A percentile compares a stretch with the other conserved stretches of the same genome.
These are phyloP conservation scores for Furcasterigmium sp. DNA, from an alignment of 2,329 filamentous ascomycete species.

Conservation along the genomic window DNA sequence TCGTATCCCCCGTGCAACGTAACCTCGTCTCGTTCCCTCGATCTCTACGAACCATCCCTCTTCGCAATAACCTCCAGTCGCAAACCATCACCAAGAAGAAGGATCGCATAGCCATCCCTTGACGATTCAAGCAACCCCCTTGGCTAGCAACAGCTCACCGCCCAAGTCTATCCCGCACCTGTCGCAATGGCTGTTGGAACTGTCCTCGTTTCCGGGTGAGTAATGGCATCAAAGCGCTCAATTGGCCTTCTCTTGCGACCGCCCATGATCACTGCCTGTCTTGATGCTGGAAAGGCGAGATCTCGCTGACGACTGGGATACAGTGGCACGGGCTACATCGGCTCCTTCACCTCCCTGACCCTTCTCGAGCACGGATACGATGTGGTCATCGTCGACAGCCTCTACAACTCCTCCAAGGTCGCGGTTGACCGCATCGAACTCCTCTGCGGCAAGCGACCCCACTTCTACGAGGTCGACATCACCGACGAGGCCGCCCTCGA, in stretches of 20 bases:
- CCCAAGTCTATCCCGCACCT: constrained; percentile 1
- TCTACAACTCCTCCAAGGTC: constrained; percentile 94
- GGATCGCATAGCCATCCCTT: background rate
- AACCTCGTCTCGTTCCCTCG: constrained; percentile 5
- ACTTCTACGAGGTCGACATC: constrained; percentile 82
- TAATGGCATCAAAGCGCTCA: background rate
- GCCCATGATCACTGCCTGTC: no score
- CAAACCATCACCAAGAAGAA: constrained; percentile 4
- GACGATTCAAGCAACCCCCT: constrained; percentile 5
- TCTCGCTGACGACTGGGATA: constrained; percentile 9
- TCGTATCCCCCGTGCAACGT: background rate
- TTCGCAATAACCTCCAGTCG: no score
- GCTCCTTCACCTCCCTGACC: constrained; percentile 89
- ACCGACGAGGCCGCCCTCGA: constrained; percentile 81
- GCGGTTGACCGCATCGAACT: constrained; percentile 93
- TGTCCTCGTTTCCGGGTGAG: constrained; percentile 88
- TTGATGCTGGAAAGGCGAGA: no score
- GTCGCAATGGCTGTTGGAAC: constrained; percentile 72
- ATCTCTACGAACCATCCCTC: constrained; percentile 8
- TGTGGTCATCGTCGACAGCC: constrained; percentile 91
- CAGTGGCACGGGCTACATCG: constrained; percentile 98
- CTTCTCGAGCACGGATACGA: constrained; percentile 93
- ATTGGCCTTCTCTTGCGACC: background rate
- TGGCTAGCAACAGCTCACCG: constrained; percentile 5
- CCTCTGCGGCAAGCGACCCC: constrained; percentile 80